Percentiles rank a stretch among this genome's conserved stretches.
Conservation (phyloP, 2,329 filamentous ascomycete genomes). For the Scedosporium apiospermum region DNA sequence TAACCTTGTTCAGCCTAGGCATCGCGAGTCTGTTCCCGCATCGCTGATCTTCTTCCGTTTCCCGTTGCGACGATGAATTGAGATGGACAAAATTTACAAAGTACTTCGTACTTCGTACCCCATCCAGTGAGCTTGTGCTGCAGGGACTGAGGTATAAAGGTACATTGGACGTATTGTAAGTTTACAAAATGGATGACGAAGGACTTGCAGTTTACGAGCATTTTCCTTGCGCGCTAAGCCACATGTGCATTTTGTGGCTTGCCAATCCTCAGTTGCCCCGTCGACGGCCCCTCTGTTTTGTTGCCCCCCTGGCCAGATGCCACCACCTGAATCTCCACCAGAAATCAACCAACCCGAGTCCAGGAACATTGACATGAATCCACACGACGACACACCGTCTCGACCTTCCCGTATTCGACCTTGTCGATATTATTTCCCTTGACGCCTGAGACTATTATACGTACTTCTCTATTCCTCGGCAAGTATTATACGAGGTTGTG, state of each 20-base stretch:
- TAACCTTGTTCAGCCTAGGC: too few relatives aligned
- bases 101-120: too few relatives aligned
- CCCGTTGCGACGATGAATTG: too few relatives aligned
- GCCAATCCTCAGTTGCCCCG: conserved; percentile 9
- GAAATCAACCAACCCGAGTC: background rate
- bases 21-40: too few relatives aligned
- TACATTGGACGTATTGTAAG: too few relatives aligned
- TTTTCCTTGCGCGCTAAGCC: background rate
- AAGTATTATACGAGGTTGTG: too few relatives aligned
- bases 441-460: background rate
- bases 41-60: too few relatives aligned
- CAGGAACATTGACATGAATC: background rate
- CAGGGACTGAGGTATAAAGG: too few relatives aligned
- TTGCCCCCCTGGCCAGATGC: conserved; percentile 6
- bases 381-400: background rate
- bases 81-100: too few relatives aligned
- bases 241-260: background rate
- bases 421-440: background rate
- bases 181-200: too few relatives aligned
- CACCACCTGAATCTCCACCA: conserved; percentile 4
- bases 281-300: conserved; percentile 14
- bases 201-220: background rate
- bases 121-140: too few relatives aligned
- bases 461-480: too few relatives aligned
- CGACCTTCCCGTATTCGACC: background rate